Evolutionary conservation across 768 basidiomycete species (phyloP).

Genomic region (Auricularia auricula-judae): DNA sequence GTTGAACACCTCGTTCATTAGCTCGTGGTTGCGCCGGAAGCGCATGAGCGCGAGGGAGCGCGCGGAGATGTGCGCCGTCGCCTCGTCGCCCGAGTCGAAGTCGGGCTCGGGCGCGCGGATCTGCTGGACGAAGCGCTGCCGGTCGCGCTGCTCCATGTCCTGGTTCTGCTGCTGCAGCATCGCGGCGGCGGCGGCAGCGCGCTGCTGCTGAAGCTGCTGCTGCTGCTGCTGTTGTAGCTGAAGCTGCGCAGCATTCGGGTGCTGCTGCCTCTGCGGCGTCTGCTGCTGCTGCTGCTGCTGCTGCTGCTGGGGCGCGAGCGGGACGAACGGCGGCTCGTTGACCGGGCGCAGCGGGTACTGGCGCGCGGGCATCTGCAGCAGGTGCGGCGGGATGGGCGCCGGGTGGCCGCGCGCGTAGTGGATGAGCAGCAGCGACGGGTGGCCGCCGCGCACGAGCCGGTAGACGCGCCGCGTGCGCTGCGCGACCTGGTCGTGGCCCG

Average conservation of each 20-base stretch:
- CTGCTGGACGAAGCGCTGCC: background rate
- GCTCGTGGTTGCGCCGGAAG: slow-evolving; percentile 71
- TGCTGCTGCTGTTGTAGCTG: background rate
- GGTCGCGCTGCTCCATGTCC: background rate
- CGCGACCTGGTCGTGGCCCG: slow-evolving; percentile 50
- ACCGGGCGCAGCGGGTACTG: slow-evolving; percentile 58
- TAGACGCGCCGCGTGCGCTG: slow-evolving; percentile 62
- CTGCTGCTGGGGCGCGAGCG: slow-evolving; percentile 42
- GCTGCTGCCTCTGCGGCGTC: background rate
- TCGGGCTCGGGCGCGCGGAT: background rate
- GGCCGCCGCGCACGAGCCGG: slow-evolving; percentile 62
- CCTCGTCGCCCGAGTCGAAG: background rate
- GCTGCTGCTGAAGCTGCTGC: background rate
- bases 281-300: background rate
- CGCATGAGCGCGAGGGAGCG: slow-evolving; percentile 59
- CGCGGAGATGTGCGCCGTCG: slow-evolving; percentile 47
- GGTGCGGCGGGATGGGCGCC: slow-evolving; percentile 46
- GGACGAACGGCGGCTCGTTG: slow-evolving; percentile 56
- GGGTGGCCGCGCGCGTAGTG: slow-evolving; percentile 49
- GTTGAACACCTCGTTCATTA: slow-evolving; percentile 75
- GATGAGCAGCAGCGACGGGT: slow-evolving; percentile 60
- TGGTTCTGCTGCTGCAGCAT: background rate
- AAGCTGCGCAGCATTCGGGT: background rate
- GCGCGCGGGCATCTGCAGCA: slow-evolving; percentile 53
- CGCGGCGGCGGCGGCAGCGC: no score